Base-by-base conservation (phyloP, 805 yeast species). In the Starmerella potacharoeniae region DNA sequence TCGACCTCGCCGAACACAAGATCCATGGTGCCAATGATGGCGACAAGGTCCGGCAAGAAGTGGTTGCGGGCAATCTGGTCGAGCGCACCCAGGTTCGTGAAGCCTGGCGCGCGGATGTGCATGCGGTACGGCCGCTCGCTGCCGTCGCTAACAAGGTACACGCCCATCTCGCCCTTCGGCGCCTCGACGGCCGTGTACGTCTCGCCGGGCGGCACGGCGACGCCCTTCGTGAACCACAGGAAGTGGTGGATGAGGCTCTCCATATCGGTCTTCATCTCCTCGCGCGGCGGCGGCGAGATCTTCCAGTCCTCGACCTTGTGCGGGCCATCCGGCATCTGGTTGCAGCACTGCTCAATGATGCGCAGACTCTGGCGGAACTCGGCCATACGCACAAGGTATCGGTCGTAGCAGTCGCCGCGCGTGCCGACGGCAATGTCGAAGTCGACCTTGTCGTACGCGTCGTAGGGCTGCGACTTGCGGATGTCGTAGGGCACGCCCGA, bases 131-230 rank as follows among this genome's bases (percentile, higher is more conserved):
- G 95, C 71, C 93, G 80, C 74, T 87, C 95, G 56, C 84, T 72
- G 54, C 95, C 95, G 73, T 87, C 95, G 62, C 89, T 81, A 55
- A 87, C 95, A 52, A 87, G 82, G 67, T 83, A 87, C 54, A 86
- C 95, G 58, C 86, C 95, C 93, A 87, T 85, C 73, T 87, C 95
- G 69, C 95, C 95, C 79, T 87, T 87, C 69, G 95, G 95, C 29
- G 95, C 95, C 74, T 87, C 95, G 62, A 87, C 86, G 55, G 86
- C 91, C 51, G 93, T 85, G 69, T 87, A 87, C 10, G 95, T 84
- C 73, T 87, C 95, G 66, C 95, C 95, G 53, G 81, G 84, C 46
- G 95, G 95, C 44, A 87, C 95, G 39, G 83, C 81, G 69, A 81
- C 86, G 63, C 95, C 95, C 76, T 87, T 87, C 55, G 95, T 84